Percentiles rank a stretch among this genome's conserved stretches.
phyloP scores from a whole-genome alignment of 2,329 filamentous ascomycete genomes.

The Sordariomycetes sp. region DNA sequence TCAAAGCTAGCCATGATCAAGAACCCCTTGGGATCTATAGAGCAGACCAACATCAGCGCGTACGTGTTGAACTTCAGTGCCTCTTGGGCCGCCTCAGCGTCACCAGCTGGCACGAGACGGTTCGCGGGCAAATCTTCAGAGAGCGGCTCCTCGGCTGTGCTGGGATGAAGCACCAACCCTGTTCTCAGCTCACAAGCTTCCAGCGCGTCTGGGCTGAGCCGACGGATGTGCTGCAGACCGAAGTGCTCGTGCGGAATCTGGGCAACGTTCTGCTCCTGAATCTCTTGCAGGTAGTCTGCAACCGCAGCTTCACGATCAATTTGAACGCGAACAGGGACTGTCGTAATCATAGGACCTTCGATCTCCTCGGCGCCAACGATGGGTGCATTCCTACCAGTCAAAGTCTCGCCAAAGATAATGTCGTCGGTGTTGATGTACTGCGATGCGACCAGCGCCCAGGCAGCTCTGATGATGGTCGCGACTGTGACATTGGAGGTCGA shows the following conservation, averaged over 20 bases:
- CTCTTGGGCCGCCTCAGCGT: constrained; percentile 48
- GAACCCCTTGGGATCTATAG: constrained; percentile 45
- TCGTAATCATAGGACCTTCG: constrained; percentile 52
- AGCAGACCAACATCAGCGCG: constrained; percentile 57
- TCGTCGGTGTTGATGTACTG: constrained; percentile 42
- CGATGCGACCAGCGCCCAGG: constrained; percentile 47
- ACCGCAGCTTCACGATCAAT: constrained; percentile 32
- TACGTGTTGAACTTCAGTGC: constrained; percentile 52
- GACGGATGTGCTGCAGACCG: constrained; percentile 50
- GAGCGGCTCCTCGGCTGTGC: constrained; percentile 15
- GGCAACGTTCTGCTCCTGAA: constrained; percentile 46
- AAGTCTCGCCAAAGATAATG: constrained; percentile 49
- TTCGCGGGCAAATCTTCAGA: constrained; percentile 31
- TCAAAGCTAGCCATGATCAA: constrained; percentile 57
- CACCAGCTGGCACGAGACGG: constrained; percentile 44
- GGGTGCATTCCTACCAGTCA: constrained; percentile 45
- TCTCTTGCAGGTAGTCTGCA: constrained; percentile 40
- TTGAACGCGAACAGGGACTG: constrained; percentile 44
- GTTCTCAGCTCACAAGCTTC: constrained; percentile 48
- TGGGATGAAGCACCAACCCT: constrained; percentile 44
- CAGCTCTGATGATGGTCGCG: constrained; percentile 48
- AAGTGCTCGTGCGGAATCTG: constrained; percentile 58
- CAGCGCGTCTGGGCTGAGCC: constrained; percentile 42
- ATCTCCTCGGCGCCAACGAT: constrained; percentile 41
- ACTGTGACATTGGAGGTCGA: constrained; percentile 34